These are phyloP conservation scores for Malbranchea cinnamomea DNA, from an alignment of 2,329 filamentous ascomycete species.

Conservation along the genomic window DNA sequence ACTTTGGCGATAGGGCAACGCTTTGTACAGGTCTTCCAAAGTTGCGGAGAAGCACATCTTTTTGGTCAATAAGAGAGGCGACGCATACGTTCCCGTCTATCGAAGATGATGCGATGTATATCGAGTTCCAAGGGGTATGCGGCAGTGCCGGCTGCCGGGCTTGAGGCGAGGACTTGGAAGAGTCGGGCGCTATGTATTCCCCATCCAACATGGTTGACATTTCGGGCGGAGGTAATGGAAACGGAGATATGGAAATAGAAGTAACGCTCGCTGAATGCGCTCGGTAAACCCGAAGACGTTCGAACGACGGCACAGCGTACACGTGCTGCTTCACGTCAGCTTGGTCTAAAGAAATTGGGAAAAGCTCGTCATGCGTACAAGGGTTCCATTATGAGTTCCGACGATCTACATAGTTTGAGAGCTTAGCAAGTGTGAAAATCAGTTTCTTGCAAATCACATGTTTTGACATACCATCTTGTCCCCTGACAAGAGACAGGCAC, in stretches of 20 bases:
- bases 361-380: slow-evolving; percentile 43
- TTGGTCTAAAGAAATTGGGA: slow-evolving; percentile 6
- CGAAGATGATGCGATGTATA: slow-evolving; percentile 85
- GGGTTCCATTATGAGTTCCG: slow-evolving; percentile 92
- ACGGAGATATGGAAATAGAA: slow-evolving; percentile 77
- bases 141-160: slow-evolving; percentile 35
- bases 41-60: slow-evolving; percentile 81
- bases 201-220: not conserved
- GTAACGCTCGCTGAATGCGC: slow-evolving; percentile 89
- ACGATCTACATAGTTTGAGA: slow-evolving; percentile 48
- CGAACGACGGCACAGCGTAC: slow-evolving; percentile 66
- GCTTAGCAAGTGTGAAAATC: slow-evolving; percentile 12
- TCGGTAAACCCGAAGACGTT: slow-evolving; percentile 71
- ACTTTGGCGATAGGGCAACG: slow-evolving; percentile 88
- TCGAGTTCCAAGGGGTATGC: slow-evolving; percentile 70
- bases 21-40: slow-evolving; percentile 87
- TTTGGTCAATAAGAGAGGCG: slow-evolving; percentile 69
- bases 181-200: slow-evolving; percentile 10
- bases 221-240: slow-evolving; percentile 45
- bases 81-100: slow-evolving; percentile 94
- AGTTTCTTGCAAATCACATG: slow-evolving; percentile 1
- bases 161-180: slow-evolving; percentile 9
- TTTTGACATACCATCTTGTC: slow-evolving; percentile 72
- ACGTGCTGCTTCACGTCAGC: slow-evolving; percentile 50
- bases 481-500: slow-evolving; percentile 73